These are phyloP conservation scores for Apodospora peruviana DNA, from an alignment of 495 filamentous ascomycete species.

Conservation along the genomic window DNA sequence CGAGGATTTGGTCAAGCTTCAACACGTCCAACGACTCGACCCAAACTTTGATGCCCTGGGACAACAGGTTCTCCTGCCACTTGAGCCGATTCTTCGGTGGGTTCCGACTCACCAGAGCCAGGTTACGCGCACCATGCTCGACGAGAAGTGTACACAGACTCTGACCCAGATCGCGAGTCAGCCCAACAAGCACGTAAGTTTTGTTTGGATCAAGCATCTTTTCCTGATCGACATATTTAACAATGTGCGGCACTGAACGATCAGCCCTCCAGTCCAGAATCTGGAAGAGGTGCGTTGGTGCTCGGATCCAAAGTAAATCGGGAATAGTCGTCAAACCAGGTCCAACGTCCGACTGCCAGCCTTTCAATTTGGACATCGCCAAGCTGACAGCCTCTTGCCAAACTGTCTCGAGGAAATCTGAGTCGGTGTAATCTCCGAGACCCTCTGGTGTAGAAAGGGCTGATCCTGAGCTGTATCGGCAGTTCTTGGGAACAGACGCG, in stretches of 20 bases:
- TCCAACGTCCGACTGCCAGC: background rate
- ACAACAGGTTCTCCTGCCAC: constrained; percentile 40
- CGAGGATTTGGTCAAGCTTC: constrained; percentile 16
- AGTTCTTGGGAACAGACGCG: constrained; percentile 14
- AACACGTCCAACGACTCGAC: constrained; percentile 36
- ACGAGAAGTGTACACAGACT: constrained; percentile 56
- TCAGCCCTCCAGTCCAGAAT: constrained; percentile 37
- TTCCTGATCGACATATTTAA: constrained; percentile 11
- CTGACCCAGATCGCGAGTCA: constrained; percentile 53
- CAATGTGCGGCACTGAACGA: constrained; percentile 12
- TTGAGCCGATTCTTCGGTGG: constrained; percentile 26
- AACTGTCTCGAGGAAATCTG: background rate
- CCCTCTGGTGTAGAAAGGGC: constrained; percentile 2
- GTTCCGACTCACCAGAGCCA: constrained; percentile 53
- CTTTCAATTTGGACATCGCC: constrained; percentile 10
- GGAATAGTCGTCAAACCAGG: constrained; percentile 13
- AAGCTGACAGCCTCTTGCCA: constrained; percentile 20
- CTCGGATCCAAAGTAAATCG: constrained; percentile 12
- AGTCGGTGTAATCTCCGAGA: background rate
- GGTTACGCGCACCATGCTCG: constrained; percentile 45
- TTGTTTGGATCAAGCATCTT: constrained; percentile 31
- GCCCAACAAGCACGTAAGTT: constrained; percentile 54
- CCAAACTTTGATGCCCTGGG: constrained; percentile 22
- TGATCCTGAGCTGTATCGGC: constrained; percentile 14
- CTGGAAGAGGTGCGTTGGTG: constrained; percentile 11